These are phyloP conservation scores for Didymosphaeria variabile DNA, from an alignment of 2,329 filamentous ascomycete species.

Conservation along the genomic window DNA sequence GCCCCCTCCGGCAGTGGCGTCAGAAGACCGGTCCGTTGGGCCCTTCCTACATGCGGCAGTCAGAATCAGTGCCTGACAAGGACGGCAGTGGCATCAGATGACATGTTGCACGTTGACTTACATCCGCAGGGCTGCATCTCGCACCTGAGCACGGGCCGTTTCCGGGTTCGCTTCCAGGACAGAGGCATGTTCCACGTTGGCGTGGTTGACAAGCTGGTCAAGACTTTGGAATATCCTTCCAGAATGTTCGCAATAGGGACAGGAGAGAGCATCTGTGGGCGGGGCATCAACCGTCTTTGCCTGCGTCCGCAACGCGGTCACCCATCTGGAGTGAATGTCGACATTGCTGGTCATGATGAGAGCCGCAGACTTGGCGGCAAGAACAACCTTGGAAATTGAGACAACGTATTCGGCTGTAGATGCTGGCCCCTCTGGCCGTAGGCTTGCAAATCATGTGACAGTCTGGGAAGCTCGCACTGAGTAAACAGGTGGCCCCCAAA, in stretches of 20 bases:
- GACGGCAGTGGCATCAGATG: slow-evolving; percentile 4
- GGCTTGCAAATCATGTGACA: slow-evolving; percentile 11
- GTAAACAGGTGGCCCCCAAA: slow-evolving; percentile 12
- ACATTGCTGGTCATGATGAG: slow-evolving; percentile 32
- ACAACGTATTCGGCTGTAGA: slow-evolving; percentile 15
- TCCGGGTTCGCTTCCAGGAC: slow-evolving; percentile 27
- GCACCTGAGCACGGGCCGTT: slow-evolving; percentile 34
- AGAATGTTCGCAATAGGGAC: slow-evolving; percentile 40
- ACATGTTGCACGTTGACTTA: slow-evolving; percentile 27
- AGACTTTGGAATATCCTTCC: slow-evolving; percentile 40
- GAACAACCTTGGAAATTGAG: slow-evolving; percentile 13
- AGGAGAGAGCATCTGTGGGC: slow-evolving; percentile 30
- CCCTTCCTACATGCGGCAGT: slow-evolving; percentile 28
- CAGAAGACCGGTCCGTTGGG: slow-evolving; percentile 29
- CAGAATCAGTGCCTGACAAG: slow-evolving; percentile 14
- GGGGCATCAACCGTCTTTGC: slow-evolving; percentile 33
- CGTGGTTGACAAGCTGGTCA: slow-evolving; percentile 38
- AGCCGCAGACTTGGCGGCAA: slow-evolving; percentile 12
- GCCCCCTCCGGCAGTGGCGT: slow-evolving; percentile 37
- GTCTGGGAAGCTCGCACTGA: slow-evolving; percentile 5
- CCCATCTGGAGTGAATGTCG: slow-evolving; percentile 37
- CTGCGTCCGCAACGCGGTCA: slow-evolving; percentile 39
- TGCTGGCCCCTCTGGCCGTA: slow-evolving; percentile 17
- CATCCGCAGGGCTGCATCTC: slow-evolving; percentile 32
- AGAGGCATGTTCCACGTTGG: slow-evolving; percentile 35